These are phyloP conservation scores for Gastrodia elata DNA, from an alignment of 106 monocot species.

Conservation along the genomic window DNA sequence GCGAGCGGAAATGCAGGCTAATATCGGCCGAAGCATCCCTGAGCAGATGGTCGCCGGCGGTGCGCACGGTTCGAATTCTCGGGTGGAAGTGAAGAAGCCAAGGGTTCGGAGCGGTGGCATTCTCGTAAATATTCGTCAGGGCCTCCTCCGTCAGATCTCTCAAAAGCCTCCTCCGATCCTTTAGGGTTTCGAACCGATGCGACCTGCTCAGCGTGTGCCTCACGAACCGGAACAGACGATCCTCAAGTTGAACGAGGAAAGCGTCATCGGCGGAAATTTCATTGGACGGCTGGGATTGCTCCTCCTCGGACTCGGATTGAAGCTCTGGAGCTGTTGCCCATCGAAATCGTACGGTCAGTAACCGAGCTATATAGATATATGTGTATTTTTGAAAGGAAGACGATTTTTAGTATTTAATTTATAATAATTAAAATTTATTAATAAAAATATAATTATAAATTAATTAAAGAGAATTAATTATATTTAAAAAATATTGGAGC, in stretches of 20 bases:
- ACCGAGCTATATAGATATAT: too few species aligned
- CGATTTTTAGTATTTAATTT: too few species aligned
- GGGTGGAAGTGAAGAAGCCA: constrained; percentile 20
- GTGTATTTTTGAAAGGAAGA: too few species aligned
- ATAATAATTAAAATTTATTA: too few species aligned
- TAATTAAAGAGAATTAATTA: too few species aligned
- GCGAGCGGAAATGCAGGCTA: constrained; percentile 24
- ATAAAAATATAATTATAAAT: too few species aligned
- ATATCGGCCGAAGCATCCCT: constrained; percentile 58
- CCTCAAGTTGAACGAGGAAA: background rate
- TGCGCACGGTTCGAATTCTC: constrained; percentile 16
- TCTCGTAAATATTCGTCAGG: constrained; percentile 40
- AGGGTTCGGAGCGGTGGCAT: constrained; percentile 12
- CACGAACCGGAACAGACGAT: constrained; percentile 22
- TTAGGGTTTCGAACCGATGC: background rate
- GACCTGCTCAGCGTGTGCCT: constrained; percentile 28
- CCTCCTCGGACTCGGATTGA: background rate
- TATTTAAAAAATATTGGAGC: too few species aligned
- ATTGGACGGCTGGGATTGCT: background rate
- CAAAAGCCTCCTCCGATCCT: constrained; percentile 21
- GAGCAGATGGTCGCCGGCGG: constrained; percentile 32
- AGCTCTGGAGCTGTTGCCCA: constrained; percentile 3
- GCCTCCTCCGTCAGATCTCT: constrained; percentile 59
- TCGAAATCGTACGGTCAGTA: constrained; percentile 1
- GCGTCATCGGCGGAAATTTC: background rate